Base-by-base conservation (phyloP, 257 asterid species). In the Solanum microdontum region DNA sequence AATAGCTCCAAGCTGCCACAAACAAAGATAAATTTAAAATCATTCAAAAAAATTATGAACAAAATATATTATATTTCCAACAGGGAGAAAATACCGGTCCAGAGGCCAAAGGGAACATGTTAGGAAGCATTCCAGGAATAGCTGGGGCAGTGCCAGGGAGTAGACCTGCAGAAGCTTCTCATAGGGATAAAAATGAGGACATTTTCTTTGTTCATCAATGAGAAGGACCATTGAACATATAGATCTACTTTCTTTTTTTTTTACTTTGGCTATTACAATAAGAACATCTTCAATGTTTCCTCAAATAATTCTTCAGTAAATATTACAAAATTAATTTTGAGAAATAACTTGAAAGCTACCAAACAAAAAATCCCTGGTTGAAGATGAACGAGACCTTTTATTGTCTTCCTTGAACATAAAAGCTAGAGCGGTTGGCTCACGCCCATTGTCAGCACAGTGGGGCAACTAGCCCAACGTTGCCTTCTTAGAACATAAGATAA, bases 391-490 rank as follows among this genome's bases (percentile, higher is more conserved):
- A 88, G 96, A 97, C 98, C 99, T 97, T 82, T 98, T 92, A 88
- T 91, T 92, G 94, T 93, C 98, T 93, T 91, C 98, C 94, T 92
- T 94, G 98, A 90, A 96, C 94, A 95, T 93, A 91, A 92, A 95
- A 94, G 98, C 98, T 96, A 97, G 95, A 95, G 99, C 91, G 91
- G 98, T 95, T 98, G 94, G 98, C 98, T 95, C 99, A 97, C 94
- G 95, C 97, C 97, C 98, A 97, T 94, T 95, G 99, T 93, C 99
- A 95, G 98, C 98, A 95, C 94, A 96, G 98, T 93, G 98, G 97
- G 99, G 95, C 98, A 91, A 97, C 97, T 93, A 93, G 98, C 99
- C 99, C 98, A 96, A 94, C 90, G 95, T 94, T 97, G 98, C 99
- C 99, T 94, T 96, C 98, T 95, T 94, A 95, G 94, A 89, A 93